These are phyloP conservation scores for Thelonectria blattea DNA, from an alignment of 2,329 filamentous ascomycete species.

Conservation along the genomic window DNA sequence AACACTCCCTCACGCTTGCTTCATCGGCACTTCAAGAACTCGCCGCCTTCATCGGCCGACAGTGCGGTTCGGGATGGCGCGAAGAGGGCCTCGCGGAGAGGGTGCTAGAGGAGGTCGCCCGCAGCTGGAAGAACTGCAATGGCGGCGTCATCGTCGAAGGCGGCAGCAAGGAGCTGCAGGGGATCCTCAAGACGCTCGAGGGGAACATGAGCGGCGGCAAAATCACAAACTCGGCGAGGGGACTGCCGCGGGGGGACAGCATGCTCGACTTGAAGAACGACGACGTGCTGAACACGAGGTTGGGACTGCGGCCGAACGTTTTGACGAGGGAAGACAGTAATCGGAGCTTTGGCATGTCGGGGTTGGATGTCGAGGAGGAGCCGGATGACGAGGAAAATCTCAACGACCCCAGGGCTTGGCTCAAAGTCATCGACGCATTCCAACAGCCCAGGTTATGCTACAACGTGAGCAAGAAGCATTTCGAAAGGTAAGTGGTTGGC, in stretches of 20 bases:
- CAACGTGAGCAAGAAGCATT: slow-evolving; percentile 85
- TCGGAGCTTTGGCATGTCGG: slow-evolving; percentile 67
- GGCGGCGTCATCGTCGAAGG: slow-evolving; percentile 93
- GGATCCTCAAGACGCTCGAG: slow-evolving; percentile 83
- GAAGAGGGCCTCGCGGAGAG: slow-evolving; percentile 93
- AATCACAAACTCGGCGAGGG: slow-evolving; percentile 59
- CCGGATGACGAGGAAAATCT: slow-evolving; percentile 61
- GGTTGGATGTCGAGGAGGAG: slow-evolving; percentile 58
- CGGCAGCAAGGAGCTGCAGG: slow-evolving; percentile 73
- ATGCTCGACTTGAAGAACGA: slow-evolving; percentile 63
- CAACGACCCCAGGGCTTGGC: slow-evolving; percentile 78
- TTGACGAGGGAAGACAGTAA: slow-evolving; percentile 66
- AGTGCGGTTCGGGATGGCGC: slow-evolving; percentile 95
- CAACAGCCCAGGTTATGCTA: slow-evolving; percentile 83
- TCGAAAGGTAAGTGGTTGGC: slow-evolving; percentile 68
- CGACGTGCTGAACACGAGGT: slow-evolving; percentile 60
- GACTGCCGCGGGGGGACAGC: slow-evolving; percentile 64
- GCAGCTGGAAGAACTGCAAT: slow-evolving; percentile 88
- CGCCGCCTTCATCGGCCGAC: slow-evolving; percentile 86
- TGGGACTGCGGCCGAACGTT: slow-evolving; percentile 56
- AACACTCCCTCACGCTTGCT: slow-evolving; percentile 91
- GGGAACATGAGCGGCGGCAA: slow-evolving; percentile 88
- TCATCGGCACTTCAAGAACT: slow-evolving; percentile 85
- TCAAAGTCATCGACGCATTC: slow-evolving; percentile 83
- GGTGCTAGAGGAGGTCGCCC: slow-evolving; percentile 89